Evolutionary conservation across 73 alveolate species (phyloP), one percentile per base, ranked within the genome.

Genomic region (Tetrahymena borealis): DNA sequence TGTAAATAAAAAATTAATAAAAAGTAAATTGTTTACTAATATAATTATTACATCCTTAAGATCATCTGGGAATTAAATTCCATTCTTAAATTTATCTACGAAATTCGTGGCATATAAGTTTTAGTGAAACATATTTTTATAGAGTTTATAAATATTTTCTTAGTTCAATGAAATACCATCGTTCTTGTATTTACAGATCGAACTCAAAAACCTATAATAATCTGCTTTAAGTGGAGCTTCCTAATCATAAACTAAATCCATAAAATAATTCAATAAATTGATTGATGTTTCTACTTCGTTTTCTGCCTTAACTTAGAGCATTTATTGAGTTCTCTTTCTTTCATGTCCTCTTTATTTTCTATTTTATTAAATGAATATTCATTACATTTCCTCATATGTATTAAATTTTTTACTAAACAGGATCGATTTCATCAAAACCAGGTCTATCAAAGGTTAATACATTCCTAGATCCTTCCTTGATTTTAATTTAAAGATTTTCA

Each of bases 171-270:
- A 39, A 7, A 93, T 90, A 8, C 93, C 90, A 32, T 39, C 90
- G 31, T 93, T 92, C 20, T 13, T 35, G 41, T 32, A 43, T 35
- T 91, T 79, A 33, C 95, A 93, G 1, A 93, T 39, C 38, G 90
- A 40, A 24, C 95, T 93, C 35, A 93, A 90, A 77, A 93, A 93
- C 32, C 78, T 79, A n/a, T 79, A 85, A 33, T 93, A 93, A 39
- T 79, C 90, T 20, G 95, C 90, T 33, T 93, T 93, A 18, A 79
- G 40, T n/a, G 41, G 60, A 11, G 95, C 95, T 20, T 39, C 92
- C 7, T 79, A 91, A 40, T 93, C 95, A 91, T 92, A 93, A 10
- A 93, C 41, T 11, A 93, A 42, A 85, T 93, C 91, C 35, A 93
- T 90, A 85, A 93, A 93, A 32, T 78, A 93, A 35, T 93, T 40